A percentile compares a stretch with the other conserved stretches of the same genome.
These are phyloP conservation scores for Larix kaempferi DNA, from an alignment of 75 land plant species.

Conservation along the genomic window DNA sequence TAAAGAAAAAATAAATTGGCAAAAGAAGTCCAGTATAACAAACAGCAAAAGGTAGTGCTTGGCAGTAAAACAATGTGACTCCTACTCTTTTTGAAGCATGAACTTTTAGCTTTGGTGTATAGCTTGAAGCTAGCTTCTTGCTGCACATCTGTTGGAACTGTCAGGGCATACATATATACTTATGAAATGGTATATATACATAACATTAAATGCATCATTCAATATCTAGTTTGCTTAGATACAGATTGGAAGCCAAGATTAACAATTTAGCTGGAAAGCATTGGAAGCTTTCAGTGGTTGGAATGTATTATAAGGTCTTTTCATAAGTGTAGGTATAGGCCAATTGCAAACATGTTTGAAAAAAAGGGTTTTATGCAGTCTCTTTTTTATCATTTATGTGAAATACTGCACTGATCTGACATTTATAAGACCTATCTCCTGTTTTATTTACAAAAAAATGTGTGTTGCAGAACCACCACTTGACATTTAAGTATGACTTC, in stretches of 20 bases:
- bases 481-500: conserved; percentile 67
- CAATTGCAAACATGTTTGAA: neutral
- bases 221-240: neutral
- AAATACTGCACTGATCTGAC: neutral
- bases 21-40: no score
- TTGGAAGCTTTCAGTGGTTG: neutral
- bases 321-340: neutral
- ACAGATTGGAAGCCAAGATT: neutral
- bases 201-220: neutral
- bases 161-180: neutral
- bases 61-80: no score
- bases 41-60: no score
- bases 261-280: neutral
- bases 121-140: neutral
- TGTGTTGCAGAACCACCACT: conserved; percentile 75
- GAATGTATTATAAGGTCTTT: neutral
- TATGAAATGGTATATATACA: neutral
- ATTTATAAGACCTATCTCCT: neutral
- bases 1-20: no score
- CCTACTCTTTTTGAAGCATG: no score
- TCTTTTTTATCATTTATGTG: neutral
- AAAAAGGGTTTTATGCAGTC: no score
- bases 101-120: neutral
- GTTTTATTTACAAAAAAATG: neutral
- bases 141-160: neutral